Evolutionary conservation across 768 basidiomycete species (phyloP), one percentile per base, ranked within the genome.

Genomic region (Tylopilus vinaceipallidus): DNA sequence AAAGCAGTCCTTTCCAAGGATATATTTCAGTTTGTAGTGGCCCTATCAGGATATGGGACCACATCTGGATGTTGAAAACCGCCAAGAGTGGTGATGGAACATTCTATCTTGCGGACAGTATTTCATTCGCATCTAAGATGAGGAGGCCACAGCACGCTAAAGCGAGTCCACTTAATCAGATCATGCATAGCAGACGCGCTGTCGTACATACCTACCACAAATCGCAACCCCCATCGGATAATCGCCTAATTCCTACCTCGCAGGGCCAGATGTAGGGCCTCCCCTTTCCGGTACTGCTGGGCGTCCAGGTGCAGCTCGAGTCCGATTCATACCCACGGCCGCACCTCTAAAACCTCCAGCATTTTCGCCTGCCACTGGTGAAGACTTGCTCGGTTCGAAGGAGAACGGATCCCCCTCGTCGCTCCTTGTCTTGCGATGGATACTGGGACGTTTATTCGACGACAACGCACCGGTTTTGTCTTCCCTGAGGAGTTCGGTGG

Each of bases 401-500:
- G 52, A 32, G 16, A 56, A 24, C 35, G 35, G 40, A 6, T 35
- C 42, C 9, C 36, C 53, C n/a, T 57, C 57, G 4, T 55, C 52
- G 33, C 45, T 47, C 13, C 37, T 45, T 12, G 33, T 38, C 59
- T 75, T 74, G 36, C 77, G 71, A 61, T 86, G 83, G 51, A 84
- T 70, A 53, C 84, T 89, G 29, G 84, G 85, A 33, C 85, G 76
- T 66, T 88, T 89, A 24, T 79, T 75, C 48, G 80, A 70, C 46
- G 77, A 70, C 44, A 76, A 64, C 29, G 78, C 79, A 3, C 84
- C 85, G 35, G 72, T 74, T 57, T 71, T 77, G 47, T 80, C 80
- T 67, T 86, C 80, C 63, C 78, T 83, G 47, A 72, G 66, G 45
- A 86, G 68, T 67, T 88, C 86, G 11, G 84, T 85, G 34, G 88